Conservation (phyloP, 345 rosid genomes). For the Balakata baccata region DNA sequence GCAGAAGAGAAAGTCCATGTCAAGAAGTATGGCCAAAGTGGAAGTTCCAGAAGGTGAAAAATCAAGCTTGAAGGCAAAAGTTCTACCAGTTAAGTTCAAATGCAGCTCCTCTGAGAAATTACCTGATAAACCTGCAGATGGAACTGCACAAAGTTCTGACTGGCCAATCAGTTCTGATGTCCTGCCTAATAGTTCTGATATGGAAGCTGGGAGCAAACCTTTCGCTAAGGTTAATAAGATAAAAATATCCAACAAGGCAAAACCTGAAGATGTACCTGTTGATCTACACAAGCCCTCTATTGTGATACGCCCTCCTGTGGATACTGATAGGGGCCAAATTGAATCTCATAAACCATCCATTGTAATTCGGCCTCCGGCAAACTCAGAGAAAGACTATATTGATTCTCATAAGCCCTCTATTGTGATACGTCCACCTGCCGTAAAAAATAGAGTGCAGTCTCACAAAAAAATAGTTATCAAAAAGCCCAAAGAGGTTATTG, state of each 20-base stretch:
- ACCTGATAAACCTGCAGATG: slow-evolving; percentile 49
- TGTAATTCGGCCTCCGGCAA: slow-evolving; percentile 58
- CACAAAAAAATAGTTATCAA: slow-evolving; percentile 76
- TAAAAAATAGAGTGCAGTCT: slow-evolving; percentile 56
- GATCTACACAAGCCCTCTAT: slow-evolving; percentile 24
- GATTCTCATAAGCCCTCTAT: slow-evolving; percentile 69
- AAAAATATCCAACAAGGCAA: slow-evolving; percentile 63
- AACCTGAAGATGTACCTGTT: slow-evolving; percentile 50
- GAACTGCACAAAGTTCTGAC: slow-evolving; percentile 51
- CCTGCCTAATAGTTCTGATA: slow-evolving; percentile 19
- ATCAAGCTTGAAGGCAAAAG: slow-evolving; percentile 47
- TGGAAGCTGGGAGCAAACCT: slow-evolving; percentile 51
- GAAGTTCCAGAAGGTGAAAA: slow-evolving; percentile 61
- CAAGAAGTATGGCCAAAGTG: slow-evolving; percentile 46
- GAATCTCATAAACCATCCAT: slow-evolving; percentile 56
- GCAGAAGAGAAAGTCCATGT: slow-evolving; percentile 51
- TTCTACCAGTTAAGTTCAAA: slow-evolving; percentile 68
- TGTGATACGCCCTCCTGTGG: slow-evolving; percentile 30
- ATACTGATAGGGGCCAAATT: slow-evolving; percentile 49
- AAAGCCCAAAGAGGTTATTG: slow-evolving; percentile 67
- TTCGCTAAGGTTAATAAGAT: slow-evolving; percentile 60
- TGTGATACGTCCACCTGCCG: slow-evolving; percentile 78
- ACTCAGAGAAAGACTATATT: slow-evolving; percentile 49
- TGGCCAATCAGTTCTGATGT: slow-evolving; percentile 40
- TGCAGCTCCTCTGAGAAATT: slow-evolving; percentile 52